Percentiles rank a stretch among this genome's conserved stretches.
Evolutionary conservation across 176 grass and related monocot species (phyloP).

Genomic region (Oryza longistaminata): DNA sequence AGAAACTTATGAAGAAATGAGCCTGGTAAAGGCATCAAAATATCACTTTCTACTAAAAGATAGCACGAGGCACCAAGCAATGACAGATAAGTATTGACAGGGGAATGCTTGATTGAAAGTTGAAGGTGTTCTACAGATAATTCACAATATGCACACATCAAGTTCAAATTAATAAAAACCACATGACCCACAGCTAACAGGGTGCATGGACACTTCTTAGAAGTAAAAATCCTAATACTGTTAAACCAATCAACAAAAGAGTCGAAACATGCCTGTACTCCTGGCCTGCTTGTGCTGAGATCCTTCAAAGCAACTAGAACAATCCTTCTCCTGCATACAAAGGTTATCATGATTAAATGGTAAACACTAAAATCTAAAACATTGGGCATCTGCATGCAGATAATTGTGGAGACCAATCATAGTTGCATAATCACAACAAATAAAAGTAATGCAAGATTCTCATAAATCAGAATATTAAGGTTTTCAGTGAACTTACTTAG

Average conservation of each 20-base stretch:
- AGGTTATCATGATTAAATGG: not conserved
- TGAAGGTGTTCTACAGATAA: constrained; percentile 22
- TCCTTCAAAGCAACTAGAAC: constrained; percentile 31
- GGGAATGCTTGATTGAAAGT: constrained; percentile 16
- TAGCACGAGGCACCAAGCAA: not conserved
- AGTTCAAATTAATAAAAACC: constrained; percentile 16
- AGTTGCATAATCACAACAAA: not conserved
- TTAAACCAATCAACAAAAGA: constrained; percentile 12
- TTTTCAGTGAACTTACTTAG: constrained; percentile 62
- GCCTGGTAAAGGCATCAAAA: not conserved
- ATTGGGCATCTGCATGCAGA: not conserved
- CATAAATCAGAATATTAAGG: constrained; percentile 26
- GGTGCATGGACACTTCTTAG: not conserved
- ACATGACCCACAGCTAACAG: not conserved
- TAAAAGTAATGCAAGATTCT: not conserved
- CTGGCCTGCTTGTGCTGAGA: constrained; percentile 18
- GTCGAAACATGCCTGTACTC: constrained; percentile 27
- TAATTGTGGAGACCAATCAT: not conserved
- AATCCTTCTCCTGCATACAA: constrained; percentile 41
- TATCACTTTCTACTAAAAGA: not conserved
- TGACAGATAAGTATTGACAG: not conserved
- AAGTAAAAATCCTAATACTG: constrained; percentile 4
- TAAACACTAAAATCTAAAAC: not conserved
- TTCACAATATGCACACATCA: not conserved
- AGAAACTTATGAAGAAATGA: constrained; percentile 18